A percentile compares a stretch with the other conserved stretches of the same genome.
phyloP scores from a whole-genome alignment of 495 filamentous ascomycete species.

The Parathielavia appendiculata region DNA sequence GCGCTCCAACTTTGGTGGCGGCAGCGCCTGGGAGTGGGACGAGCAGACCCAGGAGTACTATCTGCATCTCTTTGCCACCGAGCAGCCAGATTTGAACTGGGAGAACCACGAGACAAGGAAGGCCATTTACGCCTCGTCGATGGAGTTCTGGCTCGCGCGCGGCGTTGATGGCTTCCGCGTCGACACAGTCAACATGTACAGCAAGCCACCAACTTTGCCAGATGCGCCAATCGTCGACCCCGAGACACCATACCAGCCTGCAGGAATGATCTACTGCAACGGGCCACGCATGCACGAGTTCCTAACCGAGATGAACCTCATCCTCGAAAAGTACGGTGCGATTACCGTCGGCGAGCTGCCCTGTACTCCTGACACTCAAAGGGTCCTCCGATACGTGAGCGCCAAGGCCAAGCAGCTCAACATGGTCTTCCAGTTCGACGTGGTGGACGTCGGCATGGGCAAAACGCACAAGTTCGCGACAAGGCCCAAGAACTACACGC shows the following conservation, averaged over 20 bases:
- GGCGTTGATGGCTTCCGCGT: constrained; percentile 67
- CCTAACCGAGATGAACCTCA: constrained; percentile 52
- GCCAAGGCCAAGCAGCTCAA: constrained; percentile 56
- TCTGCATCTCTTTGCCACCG: constrained; percentile 59
- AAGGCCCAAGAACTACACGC: background rate
- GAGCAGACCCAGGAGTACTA: constrained; percentile 62
- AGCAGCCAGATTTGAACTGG: constrained; percentile 74
- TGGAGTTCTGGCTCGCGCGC: constrained; percentile 67
- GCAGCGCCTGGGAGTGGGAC: constrained; percentile 59
- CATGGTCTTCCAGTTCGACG: constrained; percentile 75
- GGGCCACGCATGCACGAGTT: constrained; percentile 65
- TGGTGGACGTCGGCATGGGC: constrained; percentile 57
- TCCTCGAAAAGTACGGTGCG: constrained; percentile 59
- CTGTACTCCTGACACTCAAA: constrained; percentile 50
- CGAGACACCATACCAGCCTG: constrained; percentile 38
- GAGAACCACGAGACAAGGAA: constrained; percentile 56
- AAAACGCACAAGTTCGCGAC: constrained; percentile 41
- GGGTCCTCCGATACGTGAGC: constrained; percentile 56
- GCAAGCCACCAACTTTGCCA: constrained; percentile 6
- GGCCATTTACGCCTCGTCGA: constrained; percentile 59
- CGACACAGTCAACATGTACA: constrained; percentile 58
- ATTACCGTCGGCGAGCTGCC: constrained; percentile 71
- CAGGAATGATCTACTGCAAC: constrained; percentile 52
- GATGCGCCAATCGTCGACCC: constrained; percentile 53
- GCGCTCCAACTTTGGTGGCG: constrained; percentile 50